A percentile compares a stretch with the other conserved stretches of the same genome.
Conservation (phyloP, 768 basidiomycete genomes). For the button mushroom (Agaricus bisporus) region DNA sequence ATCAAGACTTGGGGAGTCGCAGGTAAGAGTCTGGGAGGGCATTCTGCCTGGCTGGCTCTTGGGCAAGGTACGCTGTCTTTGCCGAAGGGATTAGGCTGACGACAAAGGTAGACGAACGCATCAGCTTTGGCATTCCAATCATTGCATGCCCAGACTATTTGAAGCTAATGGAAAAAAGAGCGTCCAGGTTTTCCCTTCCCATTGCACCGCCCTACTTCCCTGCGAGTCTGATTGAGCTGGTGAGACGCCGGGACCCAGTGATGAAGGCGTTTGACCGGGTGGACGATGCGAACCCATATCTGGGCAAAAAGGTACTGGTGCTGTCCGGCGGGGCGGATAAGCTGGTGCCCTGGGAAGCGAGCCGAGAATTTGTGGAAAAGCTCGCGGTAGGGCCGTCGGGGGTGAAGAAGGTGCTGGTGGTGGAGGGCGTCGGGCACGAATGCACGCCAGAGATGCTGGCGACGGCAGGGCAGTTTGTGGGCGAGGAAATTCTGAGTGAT, state of each 20-base stretch:
- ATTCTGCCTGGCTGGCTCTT: slow-evolving; percentile 73
- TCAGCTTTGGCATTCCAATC: slow-evolving; percentile 42
- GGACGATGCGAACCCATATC: slow-evolving; percentile 48
- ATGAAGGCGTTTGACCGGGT: slow-evolving; percentile 32
- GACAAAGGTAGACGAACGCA: slow-evolving; percentile 32
- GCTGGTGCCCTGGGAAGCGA: slow-evolving; percentile 61
- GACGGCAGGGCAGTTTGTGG: slow-evolving; percentile 33
- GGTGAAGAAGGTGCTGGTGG: slow-evolving; percentile 48
- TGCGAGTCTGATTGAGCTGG: slow-evolving; percentile 37
- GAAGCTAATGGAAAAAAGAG: slow-evolving; percentile 52
- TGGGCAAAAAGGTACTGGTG: slow-evolving; percentile 68
- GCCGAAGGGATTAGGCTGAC: background rate
- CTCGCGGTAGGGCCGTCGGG: slow-evolving; percentile 50
- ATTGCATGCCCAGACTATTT: slow-evolving; percentile 72
- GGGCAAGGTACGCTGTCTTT: slow-evolving; percentile 28
- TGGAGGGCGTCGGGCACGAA: slow-evolving; percentile 54
- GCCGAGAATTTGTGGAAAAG: slow-evolving; percentile 46
- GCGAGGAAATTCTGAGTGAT: slow-evolving; percentile 15
- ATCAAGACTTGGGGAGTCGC: slow-evolving; percentile 67
- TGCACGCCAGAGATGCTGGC: slow-evolving; percentile 56
- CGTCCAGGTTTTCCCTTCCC: slow-evolving; percentile 33
- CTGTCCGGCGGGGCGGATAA: slow-evolving; percentile 61
- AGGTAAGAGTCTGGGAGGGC: slow-evolving; percentile 81
- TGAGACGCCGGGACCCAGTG: slow-evolving; percentile 42
- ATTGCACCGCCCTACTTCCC: slow-evolving; percentile 55